Evolutionary conservation across 148 eudicot genomes (phyloP).

Genomic region (Camellia lanceoleosa): DNA sequence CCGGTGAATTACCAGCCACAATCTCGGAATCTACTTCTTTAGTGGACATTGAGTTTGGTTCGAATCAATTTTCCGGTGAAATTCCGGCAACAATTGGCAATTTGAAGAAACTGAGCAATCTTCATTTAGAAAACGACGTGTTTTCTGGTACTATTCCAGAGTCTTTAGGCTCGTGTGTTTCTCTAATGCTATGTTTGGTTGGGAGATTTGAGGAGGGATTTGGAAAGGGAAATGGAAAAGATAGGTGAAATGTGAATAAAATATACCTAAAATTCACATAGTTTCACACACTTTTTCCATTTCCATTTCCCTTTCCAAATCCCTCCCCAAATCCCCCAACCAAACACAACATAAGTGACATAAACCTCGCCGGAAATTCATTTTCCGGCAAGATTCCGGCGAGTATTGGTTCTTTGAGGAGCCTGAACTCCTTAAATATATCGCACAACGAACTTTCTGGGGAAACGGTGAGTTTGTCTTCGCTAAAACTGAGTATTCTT

Average conservation of each 20-base stretch:
- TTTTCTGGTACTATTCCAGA: constrained; percentile 32
- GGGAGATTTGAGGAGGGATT: no score
- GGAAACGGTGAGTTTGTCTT: constrained; percentile 23
- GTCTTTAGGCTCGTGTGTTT: constrained; percentile 34
- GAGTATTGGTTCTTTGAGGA: constrained; percentile 28
- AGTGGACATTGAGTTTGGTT: constrained; percentile 24
- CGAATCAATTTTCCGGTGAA: constrained; percentile 28
- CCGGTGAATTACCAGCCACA: constrained; percentile 27
- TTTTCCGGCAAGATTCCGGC: constrained; percentile 32
- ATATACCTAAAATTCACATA: no score
- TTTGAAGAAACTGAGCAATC: constrained; percentile 26
- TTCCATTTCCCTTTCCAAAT: no score
- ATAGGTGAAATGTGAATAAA: no score
- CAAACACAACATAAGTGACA: no score
- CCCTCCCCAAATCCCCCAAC: no score
- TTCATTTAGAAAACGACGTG: constrained; percentile 24
- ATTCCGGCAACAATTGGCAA: constrained; percentile 28
- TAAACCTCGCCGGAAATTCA: constrained; percentile 29
- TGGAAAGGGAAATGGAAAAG: no score
- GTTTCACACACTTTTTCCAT: no score
- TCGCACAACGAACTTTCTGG: constrained; percentile 40
- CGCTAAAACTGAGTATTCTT: constrained; percentile 33
- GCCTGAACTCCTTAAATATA: constrained; percentile 34
- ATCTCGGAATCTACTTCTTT: constrained; percentile 29
- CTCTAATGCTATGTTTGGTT: no score